Percentiles rank a stretch among this genome's conserved stretches.
phyloP scores from a whole-genome alignment of 371 early-diverging fungal genomes.

The Mortierella sp. region DNA sequence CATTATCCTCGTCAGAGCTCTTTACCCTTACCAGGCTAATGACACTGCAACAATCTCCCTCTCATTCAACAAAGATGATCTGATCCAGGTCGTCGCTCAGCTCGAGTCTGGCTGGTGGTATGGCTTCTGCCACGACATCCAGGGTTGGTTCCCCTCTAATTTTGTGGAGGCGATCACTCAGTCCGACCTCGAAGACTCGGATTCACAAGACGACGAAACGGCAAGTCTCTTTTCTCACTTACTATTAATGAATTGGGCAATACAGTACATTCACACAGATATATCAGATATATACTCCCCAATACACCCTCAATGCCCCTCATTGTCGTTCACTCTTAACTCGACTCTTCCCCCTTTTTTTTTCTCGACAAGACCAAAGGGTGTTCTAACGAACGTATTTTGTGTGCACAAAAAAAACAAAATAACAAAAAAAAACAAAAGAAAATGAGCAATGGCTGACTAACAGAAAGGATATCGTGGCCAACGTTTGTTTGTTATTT shows the following conservation, averaged over 20 bases:
- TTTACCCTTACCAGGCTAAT: conserved; percentile 36
- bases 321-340: too few relatives aligned
- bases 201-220: conserved; percentile 23
- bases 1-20: conserved; percentile 41
- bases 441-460: neutral
- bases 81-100: conserved; percentile 85
- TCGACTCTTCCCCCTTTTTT: neutral
- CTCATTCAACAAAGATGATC: conserved; percentile 81
- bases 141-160: conserved; percentile 88
- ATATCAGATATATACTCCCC: neutral
- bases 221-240: conserved; percentile 26
- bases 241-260: too few relatives aligned
- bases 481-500: neutral
- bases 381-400: neutral
- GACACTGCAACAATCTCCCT: conserved; percentile 67
- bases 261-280: neutral
- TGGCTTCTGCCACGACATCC: conserved; percentile 71
- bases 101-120: conserved; percentile 96
- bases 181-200: conserved; percentile 57
- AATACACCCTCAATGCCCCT: neutral
- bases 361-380: neutral
- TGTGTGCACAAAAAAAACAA: neutral
- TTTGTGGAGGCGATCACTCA: conserved; percentile 49
- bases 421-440: neutral
- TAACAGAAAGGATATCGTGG: neutral